These are phyloP conservation scores for Lenzites betulinus DNA, from an alignment of 768 basidiomycete species.

Conservation along the genomic window DNA sequence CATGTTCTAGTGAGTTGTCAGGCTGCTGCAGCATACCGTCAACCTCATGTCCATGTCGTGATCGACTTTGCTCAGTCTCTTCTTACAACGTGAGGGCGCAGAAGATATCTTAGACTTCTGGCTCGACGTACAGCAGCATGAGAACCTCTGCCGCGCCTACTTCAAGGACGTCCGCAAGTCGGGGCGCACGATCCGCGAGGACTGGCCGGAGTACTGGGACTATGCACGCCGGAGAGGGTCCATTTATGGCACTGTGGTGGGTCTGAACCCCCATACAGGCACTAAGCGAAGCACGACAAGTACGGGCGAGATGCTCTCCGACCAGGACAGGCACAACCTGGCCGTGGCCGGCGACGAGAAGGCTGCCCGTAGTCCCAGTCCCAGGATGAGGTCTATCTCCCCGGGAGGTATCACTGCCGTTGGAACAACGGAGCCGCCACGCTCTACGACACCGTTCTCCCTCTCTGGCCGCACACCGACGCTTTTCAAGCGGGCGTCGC, in stretches of 20 bases:
- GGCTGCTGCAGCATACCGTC: slow-evolving; percentile 15
- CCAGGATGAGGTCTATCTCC: slow-evolving; percentile 51
- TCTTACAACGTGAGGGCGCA: slow-evolving; percentile 92
- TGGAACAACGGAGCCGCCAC: slow-evolving; percentile 44
- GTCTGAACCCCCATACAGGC: slow-evolving; percentile 58
- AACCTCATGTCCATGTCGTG: slow-evolving; percentile 6
- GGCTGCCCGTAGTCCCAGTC: slow-evolving; percentile 60
- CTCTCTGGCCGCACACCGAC: slow-evolving; percentile 74
- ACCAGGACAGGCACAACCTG: slow-evolving; percentile 70
- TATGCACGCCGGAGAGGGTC: slow-evolving; percentile 91
- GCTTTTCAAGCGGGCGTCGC: slow-evolving; percentile 78
- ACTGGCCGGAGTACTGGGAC: slow-evolving; percentile 99
- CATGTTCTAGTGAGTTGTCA: slow-evolving; percentile 89
- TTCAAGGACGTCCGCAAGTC: slow-evolving; percentile 99
- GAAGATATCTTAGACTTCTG: slow-evolving; percentile 98
- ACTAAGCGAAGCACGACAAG: slow-evolving; percentile 82
- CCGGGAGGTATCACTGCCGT: slow-evolving; percentile 46
- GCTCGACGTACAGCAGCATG: slow-evolving; percentile 99
- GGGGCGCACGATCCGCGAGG: slow-evolving; percentile 88
- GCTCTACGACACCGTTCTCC: slow-evolving; percentile 81
- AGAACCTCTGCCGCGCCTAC: slow-evolving; percentile 97
- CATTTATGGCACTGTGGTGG: slow-evolving; percentile 89
- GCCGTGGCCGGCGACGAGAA: slow-evolving; percentile 52
- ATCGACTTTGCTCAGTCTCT: slow-evolving; percentile 59
- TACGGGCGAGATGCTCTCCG: slow-evolving; percentile 69